Evolutionary conservation across 192 early-diverging fungal genomes (phyloP).

Genomic region (Podochytrium sp.): DNA sequence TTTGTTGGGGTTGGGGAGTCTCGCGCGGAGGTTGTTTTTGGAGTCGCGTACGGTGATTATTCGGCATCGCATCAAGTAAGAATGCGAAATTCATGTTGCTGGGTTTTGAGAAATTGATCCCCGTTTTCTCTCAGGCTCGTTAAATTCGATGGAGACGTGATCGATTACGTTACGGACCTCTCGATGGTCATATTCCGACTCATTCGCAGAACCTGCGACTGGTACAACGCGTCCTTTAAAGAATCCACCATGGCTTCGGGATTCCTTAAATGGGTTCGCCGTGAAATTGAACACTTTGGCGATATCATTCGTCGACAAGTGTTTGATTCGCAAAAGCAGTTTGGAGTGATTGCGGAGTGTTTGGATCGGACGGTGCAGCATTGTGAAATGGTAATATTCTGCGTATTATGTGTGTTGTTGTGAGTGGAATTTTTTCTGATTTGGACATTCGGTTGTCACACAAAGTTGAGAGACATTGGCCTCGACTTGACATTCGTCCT

Average conservation of each 20-base stretch:
- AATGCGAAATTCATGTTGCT: not conserved
- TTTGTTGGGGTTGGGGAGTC: constrained; percentile 73
- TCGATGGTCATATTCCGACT: constrained; percentile 76
- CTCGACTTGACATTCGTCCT: constrained; percentile 85
- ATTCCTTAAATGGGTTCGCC: constrained; percentile 89
- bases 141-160: constrained; percentile 86
- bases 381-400: constrained; percentile 63
- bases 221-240: constrained; percentile 89
- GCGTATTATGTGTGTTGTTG: not conserved
- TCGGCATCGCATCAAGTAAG: constrained; percentile 71
- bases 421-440: not conserved
- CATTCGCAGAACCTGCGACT: constrained; percentile 94
- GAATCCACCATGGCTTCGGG: constrained; percentile 88
- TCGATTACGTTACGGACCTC: constrained; percentile 75
- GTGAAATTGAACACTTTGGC: constrained; percentile 84
- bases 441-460: not conserved
- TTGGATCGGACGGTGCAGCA: constrained; percentile 77
- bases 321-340: constrained; percentile 77
- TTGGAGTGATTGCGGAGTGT: constrained; percentile 85
- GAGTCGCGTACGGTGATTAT: constrained; percentile 76
- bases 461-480: constrained; percentile 81
- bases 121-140: constrained; percentile 65
- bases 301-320: constrained; percentile 88
- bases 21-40: constrained; percentile 88
- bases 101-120: not conserved